A percentile compares a stretch with the other conserved stretches of the same genome.
These are phyloP conservation scores for Boletus mariae DNA, from an alignment of 1,284 basidiomycete species.

Conservation along the genomic window DNA sequence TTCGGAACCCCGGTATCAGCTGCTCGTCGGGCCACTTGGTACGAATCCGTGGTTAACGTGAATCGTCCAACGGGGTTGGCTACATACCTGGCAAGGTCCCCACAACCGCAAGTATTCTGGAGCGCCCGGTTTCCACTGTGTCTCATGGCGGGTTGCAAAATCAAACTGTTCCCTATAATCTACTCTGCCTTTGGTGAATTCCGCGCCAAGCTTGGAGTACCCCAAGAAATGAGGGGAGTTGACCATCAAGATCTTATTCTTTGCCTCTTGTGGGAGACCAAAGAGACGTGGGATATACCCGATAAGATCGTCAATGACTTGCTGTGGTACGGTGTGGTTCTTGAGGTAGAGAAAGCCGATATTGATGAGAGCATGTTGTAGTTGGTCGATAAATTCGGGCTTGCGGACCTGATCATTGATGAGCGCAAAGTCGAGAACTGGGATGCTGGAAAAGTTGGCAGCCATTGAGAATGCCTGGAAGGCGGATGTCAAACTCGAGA, in stretches of 20 bases:
- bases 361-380: slow-evolving; percentile 49
- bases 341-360: slow-evolving; percentile 54
- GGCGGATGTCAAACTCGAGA: too few relatives aligned
- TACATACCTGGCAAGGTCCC: slow-evolving; percentile 37
- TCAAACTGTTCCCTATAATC: slow-evolving; percentile 42
- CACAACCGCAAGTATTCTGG: slow-evolving; percentile 39
- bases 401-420: slow-evolving; percentile 23
- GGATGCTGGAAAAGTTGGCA: slow-evolving; percentile 31
- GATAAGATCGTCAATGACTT: slow-evolving; percentile 29
- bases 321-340: slow-evolving; percentile 40
- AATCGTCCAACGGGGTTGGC: neutral
- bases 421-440: slow-evolving; percentile 33
- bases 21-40: slow-evolving; percentile 39
- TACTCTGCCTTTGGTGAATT: slow-evolving; percentile 37
- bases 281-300: slow-evolving; percentile 36
- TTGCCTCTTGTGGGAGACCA: slow-evolving; percentile 35
- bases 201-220: slow-evolving; percentile 36
- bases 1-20: slow-evolving; percentile 36
- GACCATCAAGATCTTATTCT: slow-evolving; percentile 36
- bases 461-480: slow-evolving; percentile 18
- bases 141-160: slow-evolving; percentile 37
- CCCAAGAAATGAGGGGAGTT: slow-evolving; percentile 42
- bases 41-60: neutral
- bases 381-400: slow-evolving; percentile 43
- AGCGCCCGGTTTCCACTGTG: slow-evolving; percentile 35